phyloP scores from a whole-genome alignment of 1,139 yeast genomes.

The Saccharomycopsis hybrid region DNA sequence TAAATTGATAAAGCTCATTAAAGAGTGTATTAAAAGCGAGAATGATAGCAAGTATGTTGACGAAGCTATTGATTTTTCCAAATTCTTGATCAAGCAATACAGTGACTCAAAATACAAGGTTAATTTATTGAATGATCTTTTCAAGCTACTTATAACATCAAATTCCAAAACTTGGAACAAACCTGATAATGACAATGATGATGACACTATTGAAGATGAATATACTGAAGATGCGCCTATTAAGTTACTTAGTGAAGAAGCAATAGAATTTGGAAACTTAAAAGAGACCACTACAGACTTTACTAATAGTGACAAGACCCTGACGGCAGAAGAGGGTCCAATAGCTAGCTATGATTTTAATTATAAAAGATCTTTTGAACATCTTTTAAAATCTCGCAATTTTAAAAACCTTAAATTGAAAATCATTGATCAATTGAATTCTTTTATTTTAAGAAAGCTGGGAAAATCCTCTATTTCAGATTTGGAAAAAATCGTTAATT shows the following conservation, averaged over 20 bases:
- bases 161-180: background rate
- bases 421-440: slow-evolving; percentile 38
- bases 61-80: slow-evolving; percentile 21
- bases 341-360: too few species aligned
- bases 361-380: background rate
- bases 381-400: slow-evolving; percentile 31
- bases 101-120: background rate
- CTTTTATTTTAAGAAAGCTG: slow-evolving; percentile 34
- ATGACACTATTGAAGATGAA: background rate
- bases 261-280: too few species aligned
- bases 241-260: too few species aligned
- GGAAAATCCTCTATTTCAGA: slow-evolving; percentile 34
- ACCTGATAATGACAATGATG: background rate
- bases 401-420: slow-evolving; percentile 39
- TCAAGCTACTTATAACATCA: slow-evolving; percentile 6
- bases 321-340: background rate
- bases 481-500: slow-evolving; percentile 33
- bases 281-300: too few species aligned
- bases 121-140: slow-evolving; percentile 7
- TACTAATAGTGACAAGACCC: too few species aligned
- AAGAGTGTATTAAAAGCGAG: slow-evolving; percentile 2
- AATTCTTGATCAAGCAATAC: slow-evolving; percentile 20
- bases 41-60: slow-evolving; percentile 21
- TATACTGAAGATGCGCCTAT: background rate
- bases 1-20: slow-evolving; percentile 8